phyloP scores from a whole-genome alignment of 2,329 filamentous ascomycete genomes.

The Penicillium sp. region DNA sequence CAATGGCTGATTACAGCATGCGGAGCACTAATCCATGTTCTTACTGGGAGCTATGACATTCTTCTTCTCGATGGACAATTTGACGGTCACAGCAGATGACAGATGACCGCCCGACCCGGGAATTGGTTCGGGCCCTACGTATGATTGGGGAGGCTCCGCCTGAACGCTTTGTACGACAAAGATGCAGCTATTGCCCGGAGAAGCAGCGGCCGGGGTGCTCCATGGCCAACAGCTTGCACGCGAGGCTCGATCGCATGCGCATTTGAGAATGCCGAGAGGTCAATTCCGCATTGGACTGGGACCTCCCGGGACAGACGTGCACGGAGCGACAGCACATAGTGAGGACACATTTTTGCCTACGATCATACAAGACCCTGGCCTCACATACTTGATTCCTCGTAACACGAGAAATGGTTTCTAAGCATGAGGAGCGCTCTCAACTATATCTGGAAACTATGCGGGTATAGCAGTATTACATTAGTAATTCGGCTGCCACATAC shows the following conservation, averaged over 20 bases:
- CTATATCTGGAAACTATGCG: not conserved
- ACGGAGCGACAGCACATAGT: not conserved
- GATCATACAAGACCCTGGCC: not conserved
- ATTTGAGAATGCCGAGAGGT: conserved; percentile 9
- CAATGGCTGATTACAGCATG: not conserved
- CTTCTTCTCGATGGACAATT: not conserved
- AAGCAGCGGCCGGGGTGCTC: conserved; percentile 11
- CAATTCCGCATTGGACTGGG: conserved; percentile 16
- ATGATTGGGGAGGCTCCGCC: conserved; percentile 24
- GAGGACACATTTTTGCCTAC: not conserved
- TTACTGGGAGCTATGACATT: not conserved
- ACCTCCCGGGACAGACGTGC: not conserved
- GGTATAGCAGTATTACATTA: not conserved
- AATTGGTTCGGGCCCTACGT: conserved; percentile 16
- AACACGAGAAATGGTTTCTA: not conserved
- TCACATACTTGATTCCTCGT: not conserved
- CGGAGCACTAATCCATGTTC: not conserved
- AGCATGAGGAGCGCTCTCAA: no score
- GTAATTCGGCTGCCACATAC: not conserved
- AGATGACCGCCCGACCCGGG: conserved; percentile 22
- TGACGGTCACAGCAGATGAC: conserved; percentile 14
- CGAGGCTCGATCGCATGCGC: conserved; percentile 3
- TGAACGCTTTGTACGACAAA: conserved; percentile 25
- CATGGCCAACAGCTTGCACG: conserved; percentile 11
- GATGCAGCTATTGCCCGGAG: conserved; percentile 12